A percentile compares a stretch with the other conserved stretches of the same genome.
phyloP scores from a whole-genome alignment of 345 rosid genomes.

The Viola odorata region DNA sequence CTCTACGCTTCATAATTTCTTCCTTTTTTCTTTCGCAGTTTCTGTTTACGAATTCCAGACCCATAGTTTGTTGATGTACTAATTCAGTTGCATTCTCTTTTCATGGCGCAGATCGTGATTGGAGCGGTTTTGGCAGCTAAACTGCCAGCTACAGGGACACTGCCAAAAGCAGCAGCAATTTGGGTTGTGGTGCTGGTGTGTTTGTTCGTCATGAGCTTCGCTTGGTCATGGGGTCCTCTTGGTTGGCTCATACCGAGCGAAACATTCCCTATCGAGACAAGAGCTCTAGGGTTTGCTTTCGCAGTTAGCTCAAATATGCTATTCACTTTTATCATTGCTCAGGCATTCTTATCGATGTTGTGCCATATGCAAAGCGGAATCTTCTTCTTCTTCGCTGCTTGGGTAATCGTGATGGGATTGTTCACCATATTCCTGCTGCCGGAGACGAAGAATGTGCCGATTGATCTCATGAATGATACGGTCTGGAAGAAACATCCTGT shows the following conservation, averaged over 20 bases:
- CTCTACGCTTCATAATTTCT: not conserved
- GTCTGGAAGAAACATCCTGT: slow-evolving; percentile 43
- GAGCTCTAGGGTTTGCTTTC: slow-evolving; percentile 52
- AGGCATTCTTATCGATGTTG: slow-evolving; percentile 65
- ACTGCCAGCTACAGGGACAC: slow-evolving; percentile 5
- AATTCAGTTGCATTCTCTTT: not conserved
- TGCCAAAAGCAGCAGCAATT: slow-evolving; percentile 5
- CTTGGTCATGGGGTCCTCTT: slow-evolving; percentile 88
- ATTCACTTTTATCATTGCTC: slow-evolving; percentile 76
- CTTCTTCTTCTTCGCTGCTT: slow-evolving; percentile 58
- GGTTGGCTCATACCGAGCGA: slow-evolving; percentile 79
- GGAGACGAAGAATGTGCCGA: slow-evolving; percentile 12
- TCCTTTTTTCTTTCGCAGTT: not conserved
- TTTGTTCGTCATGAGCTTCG: slow-evolving; percentile 50
- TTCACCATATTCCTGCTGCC: slow-evolving; percentile 45
- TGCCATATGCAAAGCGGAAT: slow-evolving; percentile 40
- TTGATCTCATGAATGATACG: slow-evolving; percentile 45
- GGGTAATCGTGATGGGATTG: slow-evolving; percentile 57
- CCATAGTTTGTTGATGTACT: not conserved
- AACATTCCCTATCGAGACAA: slow-evolving; percentile 58
- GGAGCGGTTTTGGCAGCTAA: slow-evolving; percentile 1
- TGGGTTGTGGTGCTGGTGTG: slow-evolving; percentile 27
- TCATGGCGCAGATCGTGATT: slow-evolving; percentile 9
- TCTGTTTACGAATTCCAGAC: not conserved
- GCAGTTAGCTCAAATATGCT: slow-evolving; percentile 75